Evolutionary conservation across 495 filamentous ascomycete species (phyloP), one percentile per base, ranked within the genome.

Genomic region (Aspergillus egyptiacus): DNA sequence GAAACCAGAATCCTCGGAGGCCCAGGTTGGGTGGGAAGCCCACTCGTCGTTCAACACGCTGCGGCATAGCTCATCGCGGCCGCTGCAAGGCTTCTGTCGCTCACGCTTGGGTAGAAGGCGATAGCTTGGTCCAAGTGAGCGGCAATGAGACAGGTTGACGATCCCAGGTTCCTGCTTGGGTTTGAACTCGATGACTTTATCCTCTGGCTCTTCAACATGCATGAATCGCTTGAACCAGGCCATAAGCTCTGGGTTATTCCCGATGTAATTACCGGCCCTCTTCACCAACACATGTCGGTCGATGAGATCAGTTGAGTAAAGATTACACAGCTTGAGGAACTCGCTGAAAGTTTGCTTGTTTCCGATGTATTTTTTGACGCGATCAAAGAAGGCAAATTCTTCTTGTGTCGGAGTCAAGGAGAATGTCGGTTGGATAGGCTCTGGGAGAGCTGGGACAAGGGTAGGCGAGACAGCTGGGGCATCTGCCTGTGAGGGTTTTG

Each of bases 11-110:
- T 99, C 94, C 66, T 99, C 94, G 1, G 91, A 96, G 1, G 91
- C 94, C 94, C 94, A 99, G 3, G 94, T 99, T 1, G 94, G 94
- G 68, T 97, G 93, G 37, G 91, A 96, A 2, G 91, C 93, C 94
- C 94, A 99, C 52, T 95, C 87, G 58, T 99, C 93, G 49, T 99
- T 99, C 35, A 99, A 76, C 1, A 97, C 93, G 35, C 80, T 76
- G 46, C 84, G 78, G 63, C 94, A 99, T 54, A 97, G 82, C 64
- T 93, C 87, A 62, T 99, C 94, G 30, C 94, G 85, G 14, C 94
- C 94, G 58, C 85, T 87, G 70, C 94, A 99, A 1, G 82, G 76
- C 67, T 91, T 89, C 32, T 89, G 79, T 5, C 87, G 81, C 64
- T 96, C 93, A 38, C 89, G 74, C 65, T 87, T 91, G 13, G 94